These are phyloP conservation scores for Elsinoe australis DNA, from an alignment of 2,329 filamentous ascomycete genomes.

Conservation along the genomic window DNA sequence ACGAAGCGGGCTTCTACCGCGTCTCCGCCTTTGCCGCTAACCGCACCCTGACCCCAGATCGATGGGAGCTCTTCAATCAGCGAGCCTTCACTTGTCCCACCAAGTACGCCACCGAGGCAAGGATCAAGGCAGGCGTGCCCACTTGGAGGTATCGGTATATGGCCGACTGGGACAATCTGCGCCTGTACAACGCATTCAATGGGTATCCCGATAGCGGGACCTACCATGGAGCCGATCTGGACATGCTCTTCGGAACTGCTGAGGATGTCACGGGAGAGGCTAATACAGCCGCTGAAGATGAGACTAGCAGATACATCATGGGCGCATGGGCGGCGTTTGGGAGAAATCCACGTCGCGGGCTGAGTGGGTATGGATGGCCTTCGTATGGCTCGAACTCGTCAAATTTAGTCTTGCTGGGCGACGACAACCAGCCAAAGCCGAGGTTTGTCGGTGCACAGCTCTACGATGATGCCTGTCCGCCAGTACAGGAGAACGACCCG, in stretches of 20 bases:
- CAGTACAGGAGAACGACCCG: conserved; percentile 7
- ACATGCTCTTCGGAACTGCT: conserved; percentile 29
- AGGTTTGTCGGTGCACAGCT: neutral
- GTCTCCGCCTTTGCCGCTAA: conserved; percentile 24
- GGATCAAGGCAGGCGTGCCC: conserved; percentile 31
- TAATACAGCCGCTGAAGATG: conserved; percentile 19
- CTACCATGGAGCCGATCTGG: conserved; percentile 39
- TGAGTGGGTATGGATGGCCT: conserved; percentile 34
- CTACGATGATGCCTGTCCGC: neutral
- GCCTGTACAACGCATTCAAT: conserved; percentile 25
- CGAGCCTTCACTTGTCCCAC: conserved; percentile 35
- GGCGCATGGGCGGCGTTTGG: conserved; percentile 32
- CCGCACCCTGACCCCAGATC: conserved; percentile 12
- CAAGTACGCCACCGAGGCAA: conserved; percentile 33
- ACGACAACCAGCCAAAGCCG: neutral
- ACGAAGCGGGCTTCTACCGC: conserved; percentile 44
- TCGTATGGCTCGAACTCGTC: conserved; percentile 21
- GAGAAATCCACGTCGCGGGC: conserved; percentile 26
- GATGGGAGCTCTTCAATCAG: conserved; percentile 22
- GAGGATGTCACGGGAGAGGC: conserved; percentile 25
- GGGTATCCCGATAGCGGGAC: conserved; percentile 39
- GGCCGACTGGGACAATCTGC: conserved; percentile 44
- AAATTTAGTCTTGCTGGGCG: conserved; percentile 3
- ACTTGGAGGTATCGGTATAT: conserved; percentile 44
- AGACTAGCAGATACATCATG: conserved; percentile 24